Percentiles rank a stretch among this genome's conserved stretches.
phyloP scores from a whole-genome alignment of 2,329 filamentous ascomycete genomes.

The Huntiella bhutanensis region DNA sequence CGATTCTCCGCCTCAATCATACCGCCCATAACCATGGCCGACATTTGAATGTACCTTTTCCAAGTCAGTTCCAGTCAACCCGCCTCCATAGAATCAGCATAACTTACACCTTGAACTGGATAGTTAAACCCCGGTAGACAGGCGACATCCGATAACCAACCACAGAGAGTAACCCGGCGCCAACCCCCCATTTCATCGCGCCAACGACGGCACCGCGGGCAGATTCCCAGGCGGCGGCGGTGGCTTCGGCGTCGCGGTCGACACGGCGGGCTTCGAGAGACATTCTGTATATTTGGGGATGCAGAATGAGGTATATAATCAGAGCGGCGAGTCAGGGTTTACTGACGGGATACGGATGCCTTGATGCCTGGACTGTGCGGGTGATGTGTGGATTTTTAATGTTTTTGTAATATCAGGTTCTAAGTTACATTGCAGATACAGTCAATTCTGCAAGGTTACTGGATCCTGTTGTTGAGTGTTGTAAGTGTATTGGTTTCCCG shows the following conservation, averaged over 20 bases:
- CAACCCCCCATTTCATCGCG: conserved; percentile 54
- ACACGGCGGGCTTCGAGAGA: conserved; percentile 5
- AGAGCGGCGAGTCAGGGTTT: neutral
- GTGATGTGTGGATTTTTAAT: too few species aligned
- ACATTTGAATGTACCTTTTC: conserved; percentile 63
- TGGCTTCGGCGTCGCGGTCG: conserved; percentile 40
- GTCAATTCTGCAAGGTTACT: too few species aligned
- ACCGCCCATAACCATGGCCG: conserved; percentile 62
- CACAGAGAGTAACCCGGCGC: conserved; percentile 40
- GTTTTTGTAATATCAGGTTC: too few species aligned
- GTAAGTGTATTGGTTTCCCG: too few species aligned
- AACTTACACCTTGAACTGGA: conserved; percentile 60
- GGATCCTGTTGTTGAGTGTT: too few species aligned
- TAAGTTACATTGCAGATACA: too few species aligned
- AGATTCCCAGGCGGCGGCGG: conserved; percentile 53
- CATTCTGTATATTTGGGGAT: conserved; percentile 3
- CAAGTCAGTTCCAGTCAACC: neutral
- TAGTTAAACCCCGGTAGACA: conserved; percentile 50
- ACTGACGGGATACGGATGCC: too few species aligned
- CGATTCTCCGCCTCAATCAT: conserved; percentile 58
- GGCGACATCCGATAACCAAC: conserved; percentile 47
- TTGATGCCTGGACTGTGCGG: too few species aligned
- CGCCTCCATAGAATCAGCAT: too few species aligned
- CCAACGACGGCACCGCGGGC: conserved; percentile 46
- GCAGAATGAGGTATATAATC: neutral